These are phyloP conservation scores for Globisporangium lucens DNA, from an alignment of 352 stramenopile genomes.

Conservation along the genomic window DNA sequence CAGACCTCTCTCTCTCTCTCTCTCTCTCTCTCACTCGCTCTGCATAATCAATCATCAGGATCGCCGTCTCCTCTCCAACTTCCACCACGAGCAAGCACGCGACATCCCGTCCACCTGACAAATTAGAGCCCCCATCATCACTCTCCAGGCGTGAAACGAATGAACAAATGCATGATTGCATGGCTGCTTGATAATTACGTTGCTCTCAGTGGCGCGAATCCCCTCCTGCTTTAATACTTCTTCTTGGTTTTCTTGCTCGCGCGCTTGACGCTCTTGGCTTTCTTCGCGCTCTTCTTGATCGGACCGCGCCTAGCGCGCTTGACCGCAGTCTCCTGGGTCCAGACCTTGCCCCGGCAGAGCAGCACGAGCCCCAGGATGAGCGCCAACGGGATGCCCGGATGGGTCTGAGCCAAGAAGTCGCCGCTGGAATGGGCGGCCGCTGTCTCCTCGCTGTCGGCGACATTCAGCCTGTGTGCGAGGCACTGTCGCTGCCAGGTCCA, in stretches of 20 bases:
- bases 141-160: background rate
- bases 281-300: conserved; percentile 13
- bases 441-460: background rate
- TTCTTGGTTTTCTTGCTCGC: conserved; percentile 13
- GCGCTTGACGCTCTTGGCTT: conserved; percentile 6
- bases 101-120: background rate
- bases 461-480: background rate
- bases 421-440: no score
- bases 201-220: background rate
- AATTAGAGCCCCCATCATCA: background rate
- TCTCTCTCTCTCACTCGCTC: background rate
- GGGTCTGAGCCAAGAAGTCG: background rate
- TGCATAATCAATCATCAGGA: background rate
- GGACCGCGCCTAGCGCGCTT: conserved; percentile 12
- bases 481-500: conserved; percentile 15
- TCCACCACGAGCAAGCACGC: background rate
- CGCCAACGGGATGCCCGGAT: no score
- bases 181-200: background rate
- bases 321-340: conserved; percentile 14
- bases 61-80: background rate
- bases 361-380: conserved; percentile 6
- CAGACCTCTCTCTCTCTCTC: background rate
- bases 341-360: conserved; percentile 18
- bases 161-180: background rate
- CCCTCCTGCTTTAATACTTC: background rate